These are phyloP conservation scores for Mucuna pruriens DNA, from an alignment of 306 rosid species.

Conservation along the genomic window DNA sequence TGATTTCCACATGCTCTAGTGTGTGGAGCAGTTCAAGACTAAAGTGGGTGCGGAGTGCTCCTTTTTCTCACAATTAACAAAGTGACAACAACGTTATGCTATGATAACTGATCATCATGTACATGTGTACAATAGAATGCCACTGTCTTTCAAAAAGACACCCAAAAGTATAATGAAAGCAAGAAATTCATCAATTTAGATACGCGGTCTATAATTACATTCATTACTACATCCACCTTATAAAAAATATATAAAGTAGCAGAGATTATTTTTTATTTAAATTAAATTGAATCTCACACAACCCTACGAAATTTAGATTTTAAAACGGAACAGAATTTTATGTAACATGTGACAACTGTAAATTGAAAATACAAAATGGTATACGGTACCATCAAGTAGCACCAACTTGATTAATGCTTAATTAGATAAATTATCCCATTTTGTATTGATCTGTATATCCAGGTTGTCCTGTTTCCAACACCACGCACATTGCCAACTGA, in stretches of 20 bases:
- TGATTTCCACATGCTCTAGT: constrained; percentile 47
- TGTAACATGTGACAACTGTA: constrained; percentile 18
- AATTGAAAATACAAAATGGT: constrained; percentile 37
- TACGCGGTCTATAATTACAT: constrained; percentile 32
- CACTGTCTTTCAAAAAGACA: constrained; percentile 37
- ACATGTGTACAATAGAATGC: constrained; percentile 16
- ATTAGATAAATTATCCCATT: constrained; percentile 31
- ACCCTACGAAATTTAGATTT: background rate
- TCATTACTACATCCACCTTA: constrained; percentile 43
- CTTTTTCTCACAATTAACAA: background rate
- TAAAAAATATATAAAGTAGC: background rate
- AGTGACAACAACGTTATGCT: background rate
- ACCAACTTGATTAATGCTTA: constrained; percentile 37
- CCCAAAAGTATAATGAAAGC: constrained; percentile 29
- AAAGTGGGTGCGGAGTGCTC: constrained; percentile 16
- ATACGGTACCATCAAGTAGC: constrained; percentile 24
- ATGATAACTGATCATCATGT: constrained; percentile 5
- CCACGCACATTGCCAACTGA: constrained; percentile 48
- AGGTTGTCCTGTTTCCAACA: constrained; percentile 57
- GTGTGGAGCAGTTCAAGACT: constrained; percentile 37
- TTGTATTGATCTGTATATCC: constrained; percentile 38
- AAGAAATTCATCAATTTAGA: constrained; percentile 5
- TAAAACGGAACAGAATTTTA: background rate
- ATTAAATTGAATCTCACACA: background rate
- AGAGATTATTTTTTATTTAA: background rate